Evolutionary conservation across 1,284 basidiomycete species (phyloP), one percentile per base, ranked within the genome.

Genomic region (Cronartium quercuum): DNA sequence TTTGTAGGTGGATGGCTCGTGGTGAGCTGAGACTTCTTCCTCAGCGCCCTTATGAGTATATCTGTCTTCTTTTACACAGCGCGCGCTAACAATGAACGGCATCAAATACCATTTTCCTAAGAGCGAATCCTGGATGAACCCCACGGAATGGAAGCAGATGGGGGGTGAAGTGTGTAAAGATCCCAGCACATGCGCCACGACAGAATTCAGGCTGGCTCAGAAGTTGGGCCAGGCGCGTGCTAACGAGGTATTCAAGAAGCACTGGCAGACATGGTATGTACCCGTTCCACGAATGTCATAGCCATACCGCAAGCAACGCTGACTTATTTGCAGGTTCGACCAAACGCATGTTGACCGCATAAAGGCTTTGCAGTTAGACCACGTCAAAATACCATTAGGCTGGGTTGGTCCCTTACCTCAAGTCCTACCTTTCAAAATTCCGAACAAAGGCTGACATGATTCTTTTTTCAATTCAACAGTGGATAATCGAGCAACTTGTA

Each of bases 401-500:
- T 91, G 88, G 79, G 68, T 70, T 21, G 6, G 68, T 70, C n/a
- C 2, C 24, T 38, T 12, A 18, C 1, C 12, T n/a, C 12, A 7
- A n/a, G 38, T 68, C 18, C 13, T 35, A n/a, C 58, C 15, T 62
- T 13, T 34, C 34, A n/a, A n/a, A n/a, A n/a, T 34, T 63, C 40
- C 34, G 13, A 18, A 24, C 2, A 41, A 13, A 62, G 35, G 5
- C 68, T 70, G 24, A 70, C 5, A 1, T 9, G 24, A 35, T 13
- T 60, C 21, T 15, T 10, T 60, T 21, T 63, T 61, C 3, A 12
- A 47, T 42, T 34, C n/a, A 24, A 29, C 3, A 70, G 68, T 91
- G 90, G 90, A 88, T 91, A 60, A 82, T 91, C 13, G 90, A 91
- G 80, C 83, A 83, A 6, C 83, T 91, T 7, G 90, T 91, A 0